A percentile compares a stretch with the other conserved stretches of the same genome.
phyloP scores from a whole-genome alignment of 371 early-diverging fungal genomes.

The Conidiobolus coronatus region DNA sequence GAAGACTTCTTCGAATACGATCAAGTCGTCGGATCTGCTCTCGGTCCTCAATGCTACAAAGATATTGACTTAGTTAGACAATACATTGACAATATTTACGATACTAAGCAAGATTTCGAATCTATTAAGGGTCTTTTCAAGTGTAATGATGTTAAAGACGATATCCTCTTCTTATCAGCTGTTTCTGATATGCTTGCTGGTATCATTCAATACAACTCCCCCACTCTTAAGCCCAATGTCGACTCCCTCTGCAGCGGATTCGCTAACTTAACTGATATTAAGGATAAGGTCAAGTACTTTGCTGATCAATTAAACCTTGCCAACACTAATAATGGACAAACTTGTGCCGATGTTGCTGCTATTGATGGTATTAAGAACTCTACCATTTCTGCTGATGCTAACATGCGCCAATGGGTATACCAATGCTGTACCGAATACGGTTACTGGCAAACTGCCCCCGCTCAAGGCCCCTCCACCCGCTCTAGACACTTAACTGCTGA shows the following conservation, averaged over 20 bases:
- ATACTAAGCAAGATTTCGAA: neutral
- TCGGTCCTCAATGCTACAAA: neutral
- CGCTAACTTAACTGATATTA: neutral
- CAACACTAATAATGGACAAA: no score
- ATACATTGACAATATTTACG: neutral
- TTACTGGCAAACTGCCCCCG: slow-evolving; percentile 3
- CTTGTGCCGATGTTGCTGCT: no score
- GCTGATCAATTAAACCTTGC: no score
- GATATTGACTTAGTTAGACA: neutral
- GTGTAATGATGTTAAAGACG: neutral
- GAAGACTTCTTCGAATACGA: slow-evolving; percentile 35
- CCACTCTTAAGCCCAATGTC: neutral
- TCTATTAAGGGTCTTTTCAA: neutral
- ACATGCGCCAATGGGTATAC: slow-evolving; percentile 2
- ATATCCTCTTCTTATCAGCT: neutral
- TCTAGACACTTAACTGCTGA: neutral
- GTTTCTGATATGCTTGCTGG: neutral
- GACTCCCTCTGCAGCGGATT: neutral
- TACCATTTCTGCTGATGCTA: neutral
- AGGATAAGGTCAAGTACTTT: no score
- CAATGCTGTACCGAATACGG: slow-evolving; percentile 4
- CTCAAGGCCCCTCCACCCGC: neutral
- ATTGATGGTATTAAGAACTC: no score
- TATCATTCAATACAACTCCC: slow-evolving; percentile 1
- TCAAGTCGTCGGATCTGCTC: neutral